Percentiles rank a stretch among this genome's conserved stretches.
phyloP scores from a whole-genome alignment of 176 grass and related monocot species.

The Oryza meyeriana region DNA sequence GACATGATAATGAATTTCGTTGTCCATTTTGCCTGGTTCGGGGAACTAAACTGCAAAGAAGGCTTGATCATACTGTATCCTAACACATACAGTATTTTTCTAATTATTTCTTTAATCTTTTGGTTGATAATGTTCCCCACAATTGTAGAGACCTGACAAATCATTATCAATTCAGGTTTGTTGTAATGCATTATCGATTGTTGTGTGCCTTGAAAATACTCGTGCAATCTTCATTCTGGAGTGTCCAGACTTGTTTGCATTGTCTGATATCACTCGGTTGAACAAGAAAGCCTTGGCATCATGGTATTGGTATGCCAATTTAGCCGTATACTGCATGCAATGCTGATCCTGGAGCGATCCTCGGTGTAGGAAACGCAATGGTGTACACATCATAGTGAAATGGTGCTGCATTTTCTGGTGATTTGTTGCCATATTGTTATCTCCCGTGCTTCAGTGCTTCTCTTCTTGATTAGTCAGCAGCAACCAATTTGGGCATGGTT shows the following conservation, averaged over 20 bases:
- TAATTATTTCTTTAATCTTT: constrained; percentile 50
- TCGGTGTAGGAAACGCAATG: background rate
- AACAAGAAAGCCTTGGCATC: background rate
- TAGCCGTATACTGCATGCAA: background rate
- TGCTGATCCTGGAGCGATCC: background rate
- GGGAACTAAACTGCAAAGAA: constrained; percentile 20
- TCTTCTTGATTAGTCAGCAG: background rate
- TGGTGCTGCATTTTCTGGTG: background rate
- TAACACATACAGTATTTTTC: constrained; percentile 48
- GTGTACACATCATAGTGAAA: background rate
- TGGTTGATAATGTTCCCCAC: constrained; percentile 40
- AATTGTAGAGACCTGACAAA: constrained; percentile 35
- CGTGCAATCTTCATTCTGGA: background rate
- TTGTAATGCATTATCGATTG: constrained; percentile 27
- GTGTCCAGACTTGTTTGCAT: background rate
- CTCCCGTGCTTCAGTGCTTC: background rate
- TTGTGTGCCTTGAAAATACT: background rate
- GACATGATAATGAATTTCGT: constrained; percentile 18
- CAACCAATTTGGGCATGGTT: background rate
- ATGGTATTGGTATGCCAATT: background rate
- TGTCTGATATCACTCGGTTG: background rate
- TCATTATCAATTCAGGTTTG: constrained; percentile 3
- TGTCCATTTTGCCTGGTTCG: constrained; percentile 13
- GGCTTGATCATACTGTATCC: constrained; percentile 44
- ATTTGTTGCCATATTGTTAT: background rate